Base-by-base conservation (phyloP, 108 stramenopile species). In the Cyclotella baltica region DNA sequence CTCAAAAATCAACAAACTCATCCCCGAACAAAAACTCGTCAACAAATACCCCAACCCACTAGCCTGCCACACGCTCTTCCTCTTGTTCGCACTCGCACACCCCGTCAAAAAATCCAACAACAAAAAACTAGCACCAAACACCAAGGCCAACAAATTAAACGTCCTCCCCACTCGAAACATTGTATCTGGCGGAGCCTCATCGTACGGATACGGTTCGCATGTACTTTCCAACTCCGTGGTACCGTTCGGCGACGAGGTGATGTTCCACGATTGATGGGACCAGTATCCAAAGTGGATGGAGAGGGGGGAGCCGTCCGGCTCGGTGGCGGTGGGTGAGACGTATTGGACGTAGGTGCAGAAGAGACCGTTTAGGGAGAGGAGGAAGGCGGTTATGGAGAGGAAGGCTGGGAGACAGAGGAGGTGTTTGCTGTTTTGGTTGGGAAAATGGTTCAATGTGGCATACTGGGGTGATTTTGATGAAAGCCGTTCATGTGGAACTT, bases 271-370 rank as follows among this genome's bases (percentile, higher is more conserved):
- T n/a, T 48, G 47, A 48, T 48, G 47, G 6, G 19, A n/a, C 47
- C 47, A 48, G 47, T 48, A 48, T 48, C 47, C 47, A n/a, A 48
- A 48, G n/a, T 48, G 47, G n/a, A 48, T 48, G 47, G 47, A 48
- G 47, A 48, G 18, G 1, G 47, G 47, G 6, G 19, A 16, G 47
- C n/a, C 47, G 19, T 16, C 19, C 4, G 19, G 19, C 19, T 48
- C n/a, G 47, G n/a, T n/a, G n/a, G n/a, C n/a, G n/a, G n/a, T n/a
- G 19, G 2, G 18, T 48, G 47, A 48, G 47, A 48, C 47, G 47
- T n/a, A 48, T 48, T 48, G 47, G 6, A 48, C 47, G n/a, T n/a
- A 48, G n/a, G 18, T 48, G n/a, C 47, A 48, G 18, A 16, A n/a
- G 47, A 48, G n/a, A 16, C 47, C 47, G n/a, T 48, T n/a, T 4